Evolutionary conservation across 2,329 filamentous ascomycete species (phyloP), one percentile per base, ranked within the genome.

Genomic region (Verruconis gallopava): DNA sequence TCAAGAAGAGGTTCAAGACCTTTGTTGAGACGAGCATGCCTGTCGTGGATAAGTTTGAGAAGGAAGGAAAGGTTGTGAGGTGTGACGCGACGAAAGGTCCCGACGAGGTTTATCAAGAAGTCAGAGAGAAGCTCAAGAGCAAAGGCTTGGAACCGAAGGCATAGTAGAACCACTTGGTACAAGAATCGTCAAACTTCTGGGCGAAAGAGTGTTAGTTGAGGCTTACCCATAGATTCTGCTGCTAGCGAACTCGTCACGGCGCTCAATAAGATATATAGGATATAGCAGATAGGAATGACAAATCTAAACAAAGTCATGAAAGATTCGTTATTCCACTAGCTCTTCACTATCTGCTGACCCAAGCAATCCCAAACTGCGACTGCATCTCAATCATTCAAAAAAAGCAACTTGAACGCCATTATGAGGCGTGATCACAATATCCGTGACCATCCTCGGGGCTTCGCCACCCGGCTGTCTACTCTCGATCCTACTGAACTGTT

Each of bases 11-110:
- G 44, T 98, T 98, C 72, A 79, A 77, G 57, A 88, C 81, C 3
- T 98, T 96, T 58, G 69, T 93, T 53, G 86, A 96, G 64, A 94
- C 86, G 2, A 94, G 85, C 65, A 95, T 96, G 89, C 91, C 91
- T 19, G 91, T 96, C 37, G 85, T 98, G 42, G 73, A 93, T 52
- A 76, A 85, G 59, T 96, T 82, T 60, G 78, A 81, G 55, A 69
- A 70, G 53, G 69, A 88, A 64, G 77, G 75, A 53, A 79, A 79
- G 57, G 85, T 96, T 13, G 75, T 93, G 59, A 83, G 79, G 66
- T 72, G 96, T 35, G 70, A 79, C 52, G 85, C 88, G 21, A 80
- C 77, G 19, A 72, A 75, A 34, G 54, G 64, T 5, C 79, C 84
- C 2, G 77, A 84, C 20, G 71, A 74, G 46, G 75, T 81, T 14